Evolutionary conservation across 2,329 filamentous ascomycete genomes (phyloP).

Genomic region (Blastomyces parvus): DNA sequence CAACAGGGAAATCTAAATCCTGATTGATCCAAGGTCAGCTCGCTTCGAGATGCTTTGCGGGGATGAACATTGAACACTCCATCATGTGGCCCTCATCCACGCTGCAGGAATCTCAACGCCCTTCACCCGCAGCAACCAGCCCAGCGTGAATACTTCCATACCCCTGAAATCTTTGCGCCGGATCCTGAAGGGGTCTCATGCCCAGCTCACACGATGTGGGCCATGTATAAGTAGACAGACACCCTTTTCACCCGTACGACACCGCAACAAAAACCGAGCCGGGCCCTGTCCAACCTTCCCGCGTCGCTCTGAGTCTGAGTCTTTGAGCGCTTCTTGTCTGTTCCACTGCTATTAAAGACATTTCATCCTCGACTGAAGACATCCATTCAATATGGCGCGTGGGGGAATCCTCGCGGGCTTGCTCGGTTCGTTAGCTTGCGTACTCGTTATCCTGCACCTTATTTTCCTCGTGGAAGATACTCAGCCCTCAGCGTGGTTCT

Average conservation of each 20-base stretch:
- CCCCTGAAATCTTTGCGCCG: not conserved
- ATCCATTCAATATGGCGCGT: conserved; percentile 6
- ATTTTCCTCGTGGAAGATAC: conserved; percentile 19
- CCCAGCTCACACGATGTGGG: not conserved
- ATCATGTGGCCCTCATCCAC: not conserved
- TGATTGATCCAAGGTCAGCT: not conserved
- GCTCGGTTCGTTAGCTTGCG: conserved; percentile 9
- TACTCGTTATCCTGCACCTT: conserved; percentile 27
- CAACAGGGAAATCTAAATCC: not conserved
- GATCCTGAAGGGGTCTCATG: not conserved
- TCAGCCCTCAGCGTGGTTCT: conserved; percentile 15
- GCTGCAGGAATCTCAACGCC: not conserved
- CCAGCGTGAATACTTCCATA: not conserved
- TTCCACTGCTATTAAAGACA: not conserved
- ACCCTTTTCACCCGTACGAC: not conserved
- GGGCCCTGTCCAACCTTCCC: not conserved
- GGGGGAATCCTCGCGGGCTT: conserved; percentile 8
- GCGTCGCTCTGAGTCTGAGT: not conserved
- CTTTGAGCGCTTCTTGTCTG: not conserved
- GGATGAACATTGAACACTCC: not conserved
- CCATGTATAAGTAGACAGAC: not conserved
- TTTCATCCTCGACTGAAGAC: not conserved
- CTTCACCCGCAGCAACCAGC: not conserved
- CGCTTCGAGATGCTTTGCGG: not conserved
- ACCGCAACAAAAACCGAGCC: not conserved